These are phyloP conservation scores for Eutreptiella sp. DNA, from an alignment of 208 protist genomes.

Conservation along the genomic window DNA sequence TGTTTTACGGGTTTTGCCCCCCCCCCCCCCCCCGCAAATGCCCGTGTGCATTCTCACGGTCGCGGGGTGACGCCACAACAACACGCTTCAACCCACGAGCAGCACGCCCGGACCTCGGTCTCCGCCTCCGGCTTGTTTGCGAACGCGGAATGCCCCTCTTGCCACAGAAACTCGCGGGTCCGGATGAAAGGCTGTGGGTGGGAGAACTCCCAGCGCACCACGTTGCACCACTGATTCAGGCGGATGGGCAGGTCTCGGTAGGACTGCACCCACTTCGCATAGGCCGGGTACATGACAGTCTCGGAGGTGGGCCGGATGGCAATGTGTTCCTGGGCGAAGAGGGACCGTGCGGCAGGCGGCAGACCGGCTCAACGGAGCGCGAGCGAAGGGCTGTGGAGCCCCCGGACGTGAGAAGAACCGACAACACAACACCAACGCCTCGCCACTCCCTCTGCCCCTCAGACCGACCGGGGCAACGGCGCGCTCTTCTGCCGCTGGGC, in stretches of 20 bases:
- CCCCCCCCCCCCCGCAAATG: too few species aligned
- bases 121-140: slow-evolving; percentile 83
- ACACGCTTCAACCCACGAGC: neutral
- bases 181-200: slow-evolving; percentile 97
- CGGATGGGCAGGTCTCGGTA: slow-evolving; percentile 96
- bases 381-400: neutral
- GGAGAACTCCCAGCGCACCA: slow-evolving; percentile 99
- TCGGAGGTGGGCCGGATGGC: slow-evolving; percentile 97
- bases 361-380: slow-evolving; percentile 37
- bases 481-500: too few species aligned
- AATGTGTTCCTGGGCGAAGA: slow-evolving; percentile 87
- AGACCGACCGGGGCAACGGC: too few species aligned
- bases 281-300: slow-evolving; percentile 98
- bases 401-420: neutral
- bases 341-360: too few species aligned
- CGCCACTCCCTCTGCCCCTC: too few species aligned
- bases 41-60: too few species aligned
- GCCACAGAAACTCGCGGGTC: slow-evolving; percentile 98
- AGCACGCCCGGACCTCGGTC: too few species aligned
- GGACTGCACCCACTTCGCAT: slow-evolving; percentile 93
- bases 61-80: neutral
- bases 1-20: too few species aligned
- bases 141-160: slow-evolving; percentile 95
- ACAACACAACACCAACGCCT: neutral
- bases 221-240: slow-evolving; percentile 96